A percentile compares a stretch with the other conserved stretches of the same genome.
phyloP scores from a whole-genome alignment of 1,284 basidiomycete genomes.

The Phylloboletellus chloephorus region DNA sequence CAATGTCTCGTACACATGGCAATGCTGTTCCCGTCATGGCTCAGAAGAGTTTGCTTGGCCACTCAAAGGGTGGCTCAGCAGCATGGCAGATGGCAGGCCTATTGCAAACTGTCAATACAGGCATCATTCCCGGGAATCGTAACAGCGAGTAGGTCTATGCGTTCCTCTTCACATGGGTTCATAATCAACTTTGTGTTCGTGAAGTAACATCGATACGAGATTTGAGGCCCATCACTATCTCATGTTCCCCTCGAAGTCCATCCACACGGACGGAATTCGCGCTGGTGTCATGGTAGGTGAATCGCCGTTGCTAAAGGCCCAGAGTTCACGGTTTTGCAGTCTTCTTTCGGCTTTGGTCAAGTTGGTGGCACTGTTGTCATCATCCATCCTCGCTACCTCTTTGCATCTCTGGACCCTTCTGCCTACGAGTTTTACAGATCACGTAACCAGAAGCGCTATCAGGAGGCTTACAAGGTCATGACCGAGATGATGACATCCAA shows the following conservation, averaged over 20 bases:
- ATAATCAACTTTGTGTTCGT: slow-evolving; percentile 6
- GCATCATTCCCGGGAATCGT: slow-evolving; percentile 94
- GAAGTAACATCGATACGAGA: slow-evolving; percentile 86
- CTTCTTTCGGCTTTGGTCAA: slow-evolving; percentile 99
- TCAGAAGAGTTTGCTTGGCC: slow-evolving; percentile 94
- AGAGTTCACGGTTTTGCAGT: slow-evolving; percentile 39
- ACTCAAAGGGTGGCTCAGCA: slow-evolving; percentile 95
- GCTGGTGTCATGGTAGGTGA: slow-evolving; percentile 77
- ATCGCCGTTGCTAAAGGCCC: not conserved
- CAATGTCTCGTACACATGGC: slow-evolving; percentile 83
- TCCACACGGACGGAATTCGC: slow-evolving; percentile 89
- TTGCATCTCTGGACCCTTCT: slow-evolving; percentile 73
- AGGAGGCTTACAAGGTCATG: slow-evolving; percentile 87
- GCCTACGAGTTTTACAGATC: slow-evolving; percentile 73
- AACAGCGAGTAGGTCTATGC: slow-evolving; percentile 74
- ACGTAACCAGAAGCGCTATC: slow-evolving; percentile 65
- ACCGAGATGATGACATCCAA: slow-evolving; percentile 93
- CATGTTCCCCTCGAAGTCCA: slow-evolving; percentile 95
- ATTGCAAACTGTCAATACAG: slow-evolving; percentile 80
- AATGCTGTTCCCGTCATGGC: slow-evolving; percentile 97
- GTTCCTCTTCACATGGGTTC: slow-evolving; percentile 19
- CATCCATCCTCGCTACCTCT: slow-evolving; percentile 88
- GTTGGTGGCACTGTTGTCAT: slow-evolving; percentile 91
- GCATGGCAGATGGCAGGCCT: slow-evolving; percentile 97
- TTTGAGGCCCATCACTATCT: slow-evolving; percentile 88